Evolutionary conservation across 768 basidiomycete genomes (phyloP).

Genomic region (Xanthoconium stramineum): DNA sequence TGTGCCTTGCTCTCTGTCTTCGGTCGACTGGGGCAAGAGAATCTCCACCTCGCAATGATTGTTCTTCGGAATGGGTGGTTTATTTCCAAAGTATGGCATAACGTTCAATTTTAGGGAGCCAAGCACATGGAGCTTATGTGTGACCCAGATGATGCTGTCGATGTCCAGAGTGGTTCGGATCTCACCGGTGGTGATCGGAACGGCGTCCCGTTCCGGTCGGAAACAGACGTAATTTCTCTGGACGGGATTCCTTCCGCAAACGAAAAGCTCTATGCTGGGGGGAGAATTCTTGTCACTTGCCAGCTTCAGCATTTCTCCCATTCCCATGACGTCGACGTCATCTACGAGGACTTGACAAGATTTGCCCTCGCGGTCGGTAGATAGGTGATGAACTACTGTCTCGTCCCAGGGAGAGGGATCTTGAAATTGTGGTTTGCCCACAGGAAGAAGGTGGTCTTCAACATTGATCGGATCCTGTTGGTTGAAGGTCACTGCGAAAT

Average conservation of each 20-base stretch:
- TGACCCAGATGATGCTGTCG: constrained; percentile 6
- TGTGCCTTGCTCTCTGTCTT: background rate
- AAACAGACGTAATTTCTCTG: constrained; percentile 2
- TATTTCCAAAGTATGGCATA: constrained; percentile 1
- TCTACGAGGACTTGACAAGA: background rate
- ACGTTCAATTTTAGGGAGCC: background rate
- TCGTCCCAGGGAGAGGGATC: background rate
- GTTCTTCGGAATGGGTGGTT: constrained; percentile 1
- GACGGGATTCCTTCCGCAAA: background rate
- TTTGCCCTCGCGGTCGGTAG: background rate
- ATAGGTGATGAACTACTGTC: background rate
- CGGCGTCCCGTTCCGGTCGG: background rate
- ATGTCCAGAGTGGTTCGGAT: constrained; percentile 2
- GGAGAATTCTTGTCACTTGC: background rate
- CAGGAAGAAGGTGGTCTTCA: background rate
- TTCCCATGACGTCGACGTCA: constrained; percentile 4
- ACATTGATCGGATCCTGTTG: background rate
- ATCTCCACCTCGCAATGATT: constrained; percentile 5
- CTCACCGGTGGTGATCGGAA: background rate
- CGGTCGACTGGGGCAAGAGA: background rate
- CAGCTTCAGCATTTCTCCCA: background rate
- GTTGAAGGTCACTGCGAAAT: constrained; percentile 1
- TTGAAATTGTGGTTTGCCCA: background rate
- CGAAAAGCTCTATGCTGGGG: background rate
- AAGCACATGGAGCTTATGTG: background rate